These are phyloP conservation scores for Carallia pectinifolia DNA, from an alignment of 345 rosid genomes.

Conservation along the genomic window DNA sequence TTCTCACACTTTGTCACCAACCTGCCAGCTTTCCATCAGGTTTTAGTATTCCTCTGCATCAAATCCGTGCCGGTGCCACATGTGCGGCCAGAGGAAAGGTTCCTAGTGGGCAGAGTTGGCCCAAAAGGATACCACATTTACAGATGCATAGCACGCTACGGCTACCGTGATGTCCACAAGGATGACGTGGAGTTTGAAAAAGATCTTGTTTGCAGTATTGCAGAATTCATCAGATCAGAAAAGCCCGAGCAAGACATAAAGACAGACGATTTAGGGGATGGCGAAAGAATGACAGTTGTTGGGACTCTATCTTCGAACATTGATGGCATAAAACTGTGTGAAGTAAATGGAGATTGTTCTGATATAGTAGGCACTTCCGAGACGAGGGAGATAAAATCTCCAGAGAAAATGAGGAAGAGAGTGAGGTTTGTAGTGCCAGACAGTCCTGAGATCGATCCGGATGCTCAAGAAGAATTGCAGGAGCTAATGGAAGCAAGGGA, in stretches of 20 bases:
- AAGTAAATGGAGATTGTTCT: slow-evolving; percentile 30
- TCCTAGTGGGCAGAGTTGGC: neutral
- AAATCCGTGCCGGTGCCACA: neutral
- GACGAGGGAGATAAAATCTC: slow-evolving; percentile 10
- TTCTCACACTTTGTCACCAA: slow-evolving; percentile 1
- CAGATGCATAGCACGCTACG: slow-evolving; percentile 4
- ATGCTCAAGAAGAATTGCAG: slow-evolving; percentile 9
- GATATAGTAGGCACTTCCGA: slow-evolving; percentile 27
- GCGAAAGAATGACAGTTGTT: neutral
- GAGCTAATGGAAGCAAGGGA: slow-evolving; percentile 19
- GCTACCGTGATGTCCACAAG: neutral
- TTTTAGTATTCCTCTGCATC: neutral
- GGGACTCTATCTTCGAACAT: slow-evolving; percentile 50
- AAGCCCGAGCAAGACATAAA: neutral
- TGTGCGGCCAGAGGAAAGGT: neutral
- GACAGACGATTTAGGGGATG: neutral
- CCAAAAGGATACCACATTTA: neutral
- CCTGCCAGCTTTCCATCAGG: slow-evolving; percentile 1
- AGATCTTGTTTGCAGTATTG: neutral
- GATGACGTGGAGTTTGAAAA: neutral
- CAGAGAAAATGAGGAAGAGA: neutral
- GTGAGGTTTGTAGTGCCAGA: slow-evolving; percentile 4
- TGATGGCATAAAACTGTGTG: slow-evolving; percentile 53
- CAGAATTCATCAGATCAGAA: slow-evolving; percentile 2
- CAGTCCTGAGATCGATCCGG: neutral